Percentiles rank a stretch among this genome's conserved stretches.
Conservation (phyloP, 1,284 basidiomycete genomes). For the Trichosporon sp. region DNA sequence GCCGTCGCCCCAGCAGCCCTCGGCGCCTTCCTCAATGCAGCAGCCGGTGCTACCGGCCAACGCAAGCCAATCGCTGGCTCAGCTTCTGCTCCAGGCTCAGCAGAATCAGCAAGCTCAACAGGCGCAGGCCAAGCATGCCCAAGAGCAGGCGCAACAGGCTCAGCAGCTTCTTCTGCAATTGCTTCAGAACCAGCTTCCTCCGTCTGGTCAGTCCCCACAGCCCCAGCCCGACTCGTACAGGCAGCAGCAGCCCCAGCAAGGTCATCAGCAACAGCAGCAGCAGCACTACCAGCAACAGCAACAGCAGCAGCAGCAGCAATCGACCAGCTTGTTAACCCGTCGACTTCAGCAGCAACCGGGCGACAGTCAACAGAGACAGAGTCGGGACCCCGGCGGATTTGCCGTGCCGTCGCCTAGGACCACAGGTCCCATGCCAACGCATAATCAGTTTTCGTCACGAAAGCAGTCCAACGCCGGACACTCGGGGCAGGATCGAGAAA, state of each 20-base stretch:
- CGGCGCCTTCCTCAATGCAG: neutral
- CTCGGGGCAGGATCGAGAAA: neutral
- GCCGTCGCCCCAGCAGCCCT: neutral
- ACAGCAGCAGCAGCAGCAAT: neutral
- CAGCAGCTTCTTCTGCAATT: slow-evolving; percentile 11
- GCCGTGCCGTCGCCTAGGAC: neutral
- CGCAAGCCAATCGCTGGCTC: slow-evolving; percentile 4
- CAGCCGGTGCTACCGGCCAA: neutral
- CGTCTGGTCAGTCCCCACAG: neutral
- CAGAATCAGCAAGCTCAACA: slow-evolving; percentile 6
- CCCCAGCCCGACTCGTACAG: neutral
- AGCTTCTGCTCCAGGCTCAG: slow-evolving; percentile 12
- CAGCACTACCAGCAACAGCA: slow-evolving; percentile 7
- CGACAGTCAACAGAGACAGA: slow-evolving; percentile 1
- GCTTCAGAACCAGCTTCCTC: slow-evolving; percentile 3
- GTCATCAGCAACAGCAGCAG: neutral
- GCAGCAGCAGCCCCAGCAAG: slow-evolving; percentile 5
- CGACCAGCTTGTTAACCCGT: slow-evolving; percentile 28
- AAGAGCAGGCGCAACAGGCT: slow-evolving; percentile 12
- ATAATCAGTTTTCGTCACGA: neutral
- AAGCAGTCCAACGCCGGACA: neutral
- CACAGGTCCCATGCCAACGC: neutral
- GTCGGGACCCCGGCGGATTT: neutral
- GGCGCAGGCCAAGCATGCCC: slow-evolving; percentile 9
- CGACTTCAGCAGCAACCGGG: slow-evolving; percentile 31